phyloP scores from a whole-genome alignment of 257 asterid species.

The Craterostigma plantagineum region DNA sequence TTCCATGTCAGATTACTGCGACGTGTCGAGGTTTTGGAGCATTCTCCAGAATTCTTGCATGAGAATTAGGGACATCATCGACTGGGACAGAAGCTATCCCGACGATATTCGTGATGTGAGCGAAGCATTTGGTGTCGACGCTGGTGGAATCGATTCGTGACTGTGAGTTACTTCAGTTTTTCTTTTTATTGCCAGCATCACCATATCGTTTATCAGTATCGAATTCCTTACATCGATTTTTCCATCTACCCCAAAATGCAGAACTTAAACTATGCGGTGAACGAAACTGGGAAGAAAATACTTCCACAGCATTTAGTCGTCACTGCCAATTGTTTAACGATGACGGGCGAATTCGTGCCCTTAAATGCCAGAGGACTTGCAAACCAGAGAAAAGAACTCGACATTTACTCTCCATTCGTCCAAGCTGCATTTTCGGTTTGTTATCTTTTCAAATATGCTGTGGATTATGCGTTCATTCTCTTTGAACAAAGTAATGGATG shows the following conservation, averaged over 20 bases:
- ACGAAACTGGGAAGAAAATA: constrained; percentile 58
- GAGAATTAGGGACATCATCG: constrained; percentile 42
- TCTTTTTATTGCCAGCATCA: background rate
- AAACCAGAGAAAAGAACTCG: constrained; percentile 51
- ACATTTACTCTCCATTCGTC: constrained; percentile 43
- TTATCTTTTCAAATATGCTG: background rate
- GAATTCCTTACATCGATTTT: no score
- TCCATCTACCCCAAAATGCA: no score
- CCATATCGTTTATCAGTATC: constrained; percentile 6
- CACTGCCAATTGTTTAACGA: constrained; percentile 60
- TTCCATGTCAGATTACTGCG: constrained; percentile 50
- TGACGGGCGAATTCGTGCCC: constrained; percentile 69
- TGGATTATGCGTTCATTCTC: no score
- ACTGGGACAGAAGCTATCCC: constrained; percentile 91
- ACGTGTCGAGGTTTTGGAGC: constrained; percentile 49
- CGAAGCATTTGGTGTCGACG: constrained; percentile 50
- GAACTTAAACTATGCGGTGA: constrained; percentile 57
- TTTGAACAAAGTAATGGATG: background rate
- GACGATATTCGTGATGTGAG: constrained; percentile 56
- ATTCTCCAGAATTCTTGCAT: constrained; percentile 39
- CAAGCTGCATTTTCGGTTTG: constrained; percentile 80
- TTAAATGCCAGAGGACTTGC: constrained; percentile 61
- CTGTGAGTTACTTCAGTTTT: constrained; percentile 32
- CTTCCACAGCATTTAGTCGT: constrained; percentile 66
- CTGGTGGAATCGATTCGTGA: constrained; percentile 41